Conservation (phyloP, 192 early-diverging fungal genomes). For the Gonapodya sp. region DNA sequence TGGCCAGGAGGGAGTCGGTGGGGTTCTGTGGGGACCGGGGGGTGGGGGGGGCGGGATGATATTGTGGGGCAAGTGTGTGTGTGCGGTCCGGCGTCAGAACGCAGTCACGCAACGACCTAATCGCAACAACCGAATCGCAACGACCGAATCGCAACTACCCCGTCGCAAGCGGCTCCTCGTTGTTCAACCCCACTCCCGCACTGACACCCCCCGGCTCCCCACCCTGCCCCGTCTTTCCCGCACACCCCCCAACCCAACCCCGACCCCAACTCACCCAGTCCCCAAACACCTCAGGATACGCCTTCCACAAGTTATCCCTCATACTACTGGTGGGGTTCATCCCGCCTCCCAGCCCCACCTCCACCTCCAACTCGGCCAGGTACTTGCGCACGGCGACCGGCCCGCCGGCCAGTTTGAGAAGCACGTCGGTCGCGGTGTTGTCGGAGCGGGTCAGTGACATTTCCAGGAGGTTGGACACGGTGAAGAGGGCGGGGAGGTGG, state of each 20-base stretch:
- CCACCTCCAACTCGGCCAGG: not conserved
- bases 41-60: not conserved
- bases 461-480: constrained; percentile 9
- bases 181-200: no score
- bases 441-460: not conserved
- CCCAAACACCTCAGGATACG: constrained; percentile 1
- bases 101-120: not conserved
- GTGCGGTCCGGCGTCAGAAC: not conserved
- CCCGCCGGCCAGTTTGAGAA: not conserved
- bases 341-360: not conserved
- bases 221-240: not conserved
- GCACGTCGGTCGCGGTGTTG: constrained; percentile 10
- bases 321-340: not conserved
- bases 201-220: no score
- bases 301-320: not conserved
- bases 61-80: not conserved
- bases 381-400: not conserved
- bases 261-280: not conserved
- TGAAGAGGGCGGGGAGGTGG: constrained; percentile 3
- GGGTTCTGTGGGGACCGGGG: not conserved
- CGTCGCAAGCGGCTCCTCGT: no score
- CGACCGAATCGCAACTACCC: no score
- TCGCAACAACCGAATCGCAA: no score
- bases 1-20: not conserved
- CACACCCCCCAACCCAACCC: not conserved